Base-by-base conservation (phyloP, 768 basidiomycete genomes). In the Coprinopsis cinerea region DNA sequence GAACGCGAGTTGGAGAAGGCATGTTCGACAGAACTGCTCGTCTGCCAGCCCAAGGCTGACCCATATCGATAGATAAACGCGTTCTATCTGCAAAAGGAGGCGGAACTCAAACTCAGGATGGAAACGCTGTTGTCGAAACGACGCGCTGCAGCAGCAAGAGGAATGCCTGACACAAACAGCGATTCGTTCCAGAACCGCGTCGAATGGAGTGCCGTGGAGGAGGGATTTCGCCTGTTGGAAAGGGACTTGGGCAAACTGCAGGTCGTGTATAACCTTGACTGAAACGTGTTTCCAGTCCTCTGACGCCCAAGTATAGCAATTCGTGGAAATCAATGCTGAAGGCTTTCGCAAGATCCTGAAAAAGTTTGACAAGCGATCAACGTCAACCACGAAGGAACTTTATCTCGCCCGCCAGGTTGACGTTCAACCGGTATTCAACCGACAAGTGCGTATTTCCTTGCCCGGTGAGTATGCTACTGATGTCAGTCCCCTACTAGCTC, bases 1-100 rank as follows among this genome's bases (percentile, higher is more conserved):
- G 94, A 97, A 65, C 80, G 95, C 18, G 96, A 99, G 66, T 73
- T 98, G 18, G 96, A 98, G 69, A 99, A 98, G 82, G 95, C 88
- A 57, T 55, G n/a, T n/a, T n/a, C n/a, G n/a, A n/a, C n/a, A n/a
- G n/a, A n/a, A n/a, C n/a, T n/a, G n/a, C n/a, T n/a, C n/a, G n/a
- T n/a, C n/a, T n/a, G n/a, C n/a, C n/a, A n/a, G n/a, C n/a, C n/a
- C n/a, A n/a, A n/a, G n/a, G n/a, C n/a, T n/a, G n/a, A n/a, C n/a
- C n/a, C n/a, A n/a, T n/a, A n/a, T n/a, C n/a, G n/a, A 47, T 28
- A 99, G 95, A 97, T 99, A 72, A 98, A 99, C 67, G 81, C 84
- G 4, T 98, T 99, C 64, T 99, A 99, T 69, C 77, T 98, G 47
- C 92, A 93, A 67, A 97, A 94, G 66, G 95, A 99, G 66, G 89